Evolutionary conservation across 1,284 basidiomycete genomes (phyloP), one percentile per base, ranked within the genome.

Genomic region (Ceratobasidium sp.): DNA sequence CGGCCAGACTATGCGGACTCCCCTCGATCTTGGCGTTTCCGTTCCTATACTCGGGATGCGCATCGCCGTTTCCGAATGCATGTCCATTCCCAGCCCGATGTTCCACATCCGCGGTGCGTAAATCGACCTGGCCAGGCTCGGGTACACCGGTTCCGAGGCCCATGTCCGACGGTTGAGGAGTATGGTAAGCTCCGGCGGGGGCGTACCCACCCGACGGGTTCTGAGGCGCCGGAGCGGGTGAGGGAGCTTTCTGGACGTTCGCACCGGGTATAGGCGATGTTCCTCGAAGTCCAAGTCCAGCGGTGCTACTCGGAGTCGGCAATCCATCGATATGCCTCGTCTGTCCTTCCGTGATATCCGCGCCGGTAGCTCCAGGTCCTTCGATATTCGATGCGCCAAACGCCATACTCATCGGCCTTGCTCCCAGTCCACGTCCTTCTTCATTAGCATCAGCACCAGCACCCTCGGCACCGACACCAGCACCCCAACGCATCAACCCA

Each of bases 331-430:
- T 64, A 10, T 42, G 61, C 61, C 40, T 64, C 15, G 42, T n/a
- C 26, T 28, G 65, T n/a, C 48, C 65, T 6, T 33, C 23, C 9
- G 28, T 12, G 17, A 38, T 61, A 42, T 59, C 28, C 15, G 68
- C 54, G n/a, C 68, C 62, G 12, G 73, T 75, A 12, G 73, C 44
- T 10, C 48, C 73, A 23, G 73, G 73, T 3, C 73, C 73, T 28
- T 65, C 61, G 44, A 75, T 56, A 28, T 75, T 75, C 33, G 40
- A n/a, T 10, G 73, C 73, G 33, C 73, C 73, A 54, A 75, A 65
- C 46, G 73, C 73, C 73, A 75, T 75, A 40, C 73, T 75, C 38
- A 75, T 64, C 61, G 73, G 73, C 46, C 62, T 52, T 17, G 73
- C 73, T 9, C 73, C 73, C 15, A 23, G 44, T 33, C 40, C 50